Evolutionary conservation across 352 stramenopile genomes (phyloP), one percentile per base, ranked within the genome.

Genomic region (Globisporangium splendens): DNA sequence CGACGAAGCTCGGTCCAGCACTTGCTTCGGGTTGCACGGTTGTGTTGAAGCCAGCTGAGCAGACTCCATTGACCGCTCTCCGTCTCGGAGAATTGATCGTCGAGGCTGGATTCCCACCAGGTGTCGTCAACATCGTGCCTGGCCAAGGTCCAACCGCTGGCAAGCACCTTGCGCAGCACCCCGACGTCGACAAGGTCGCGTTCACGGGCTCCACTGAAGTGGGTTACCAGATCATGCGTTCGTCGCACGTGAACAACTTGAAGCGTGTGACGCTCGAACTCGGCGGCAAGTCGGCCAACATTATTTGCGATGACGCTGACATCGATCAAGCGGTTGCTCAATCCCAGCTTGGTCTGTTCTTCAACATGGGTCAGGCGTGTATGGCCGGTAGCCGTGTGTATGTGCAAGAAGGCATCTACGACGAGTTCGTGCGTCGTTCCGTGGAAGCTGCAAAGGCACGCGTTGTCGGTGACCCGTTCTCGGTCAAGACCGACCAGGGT

Each of bases 1-100:
- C 90, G 28, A 83, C 91, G 42, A 99, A 99, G 71, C 71, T 95
- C 13, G 93, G 65, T 17, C 89, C 93, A 1, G 90, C 91, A n/a
- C 66, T 98, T 28, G 80, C 88, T 8, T 76, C 86, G 10, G 96
- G 96, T 12, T 98, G 93, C 76, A 96, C 93, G 7, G 68, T 88
- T 13, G 87, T 98, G 11, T 58, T 98, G 5, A 99, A 99, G 70
- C 96, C 96, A 17, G 82, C 88, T 12, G 95, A 97, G 58, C 69
- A 97, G 46, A 99, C 96, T 10, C 92, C 96, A 3, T 62, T 99
- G 38, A 96, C 85, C 0, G 92, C 96, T 11, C 75, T 99, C 8
- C 87, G 84, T 8, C 61, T 99, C 0, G 73, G 75, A n/a, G 72
- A 86, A 53, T 66, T 98, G 8, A 90, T 89, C 46, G 72, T 87